These are phyloP conservation scores for Trametes pubescens DNA, from an alignment of 1,284 basidiomycete species.

Conservation along the genomic window DNA sequence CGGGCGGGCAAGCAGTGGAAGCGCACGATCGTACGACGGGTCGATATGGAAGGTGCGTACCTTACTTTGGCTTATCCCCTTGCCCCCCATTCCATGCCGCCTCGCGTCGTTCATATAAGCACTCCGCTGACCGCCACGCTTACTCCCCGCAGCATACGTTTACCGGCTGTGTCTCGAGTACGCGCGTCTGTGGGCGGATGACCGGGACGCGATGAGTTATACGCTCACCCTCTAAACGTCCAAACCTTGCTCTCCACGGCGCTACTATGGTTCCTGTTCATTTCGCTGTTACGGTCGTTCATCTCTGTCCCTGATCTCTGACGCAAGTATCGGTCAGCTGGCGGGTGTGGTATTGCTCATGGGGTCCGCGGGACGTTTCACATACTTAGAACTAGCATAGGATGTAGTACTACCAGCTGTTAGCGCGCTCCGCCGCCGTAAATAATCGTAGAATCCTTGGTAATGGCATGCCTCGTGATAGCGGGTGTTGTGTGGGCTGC, in stretches of 20 bases:
- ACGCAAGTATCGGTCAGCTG: conserved; percentile 4
- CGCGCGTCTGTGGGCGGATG: conserved; percentile 84
- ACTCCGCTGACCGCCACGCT: conserved; percentile 24
- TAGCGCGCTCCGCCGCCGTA: conserved; percentile 14
- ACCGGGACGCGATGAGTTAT: conserved; percentile 64
- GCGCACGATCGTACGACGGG: conserved; percentile 76
- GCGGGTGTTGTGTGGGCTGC: neutral
- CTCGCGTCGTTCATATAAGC: conserved; percentile 13
- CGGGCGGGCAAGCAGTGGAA: conserved; percentile 92
- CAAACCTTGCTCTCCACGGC: neutral
- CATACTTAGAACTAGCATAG: conserved; percentile 23
- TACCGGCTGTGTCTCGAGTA: conserved; percentile 91
- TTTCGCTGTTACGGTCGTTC: neutral
- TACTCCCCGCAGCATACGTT: conserved; percentile 71
- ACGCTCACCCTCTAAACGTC: conserved; percentile 14
- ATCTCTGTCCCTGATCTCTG: neutral
- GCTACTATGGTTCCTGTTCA: neutral
- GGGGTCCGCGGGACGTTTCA: conserved; percentile 22
- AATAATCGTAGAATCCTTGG: conserved; percentile 24
- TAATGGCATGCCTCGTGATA: conserved; percentile 20
- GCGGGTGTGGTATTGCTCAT: conserved; percentile 3
- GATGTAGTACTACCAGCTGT: conserved; percentile 25
- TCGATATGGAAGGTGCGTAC: conserved; percentile 89
- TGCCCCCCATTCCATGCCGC: conserved; percentile 13
- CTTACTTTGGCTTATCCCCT: conserved; percentile 18